Evolutionary conservation across 2,329 filamentous ascomycete genomes (phyloP), one percentile per base, ranked within the genome.

Genomic region (Aspergillus ruber): DNA sequence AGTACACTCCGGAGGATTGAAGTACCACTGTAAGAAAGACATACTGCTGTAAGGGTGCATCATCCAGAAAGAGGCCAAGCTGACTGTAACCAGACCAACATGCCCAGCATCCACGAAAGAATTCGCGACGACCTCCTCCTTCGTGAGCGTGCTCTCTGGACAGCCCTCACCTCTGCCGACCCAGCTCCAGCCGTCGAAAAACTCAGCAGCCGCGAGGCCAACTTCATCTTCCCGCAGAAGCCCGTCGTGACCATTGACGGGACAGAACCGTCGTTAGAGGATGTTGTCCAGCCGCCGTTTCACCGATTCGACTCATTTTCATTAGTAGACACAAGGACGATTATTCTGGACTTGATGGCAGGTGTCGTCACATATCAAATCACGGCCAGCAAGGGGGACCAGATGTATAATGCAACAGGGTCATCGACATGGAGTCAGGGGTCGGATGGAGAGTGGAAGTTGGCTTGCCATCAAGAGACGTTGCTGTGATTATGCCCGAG

Each of bases 131-230:
- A 68, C 42, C 56, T 69, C 43, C 52, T 64, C 43, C 51, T 56
- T 48, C 64, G 65, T 46, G 65, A 68, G 48, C 64, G 60, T n/a
- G 58, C 59, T 0, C 59, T 69, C 6, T 69, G 66, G 66, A 67
- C 64, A 5, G 63, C 66, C 1, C 52, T 69, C 13, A 69, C 66
- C 7, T 68, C 63, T 0, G 66, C 65, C 12, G 61, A 67, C 41
- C 66, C 66, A 0, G 64, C 54, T 5, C 60, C 64, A 2, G 64
- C 64, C 6, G 55, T 69, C 27, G 56, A 62, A 42, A 64, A 63
- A 44, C 55, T 69, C 15, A 62, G 57, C 49, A 59, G 61, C 45
- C 49, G 55, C 0, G 57, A 65, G 38, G 65, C 59, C 45, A 63
- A 62, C 51, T 40, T 67, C 8, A 50, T 69, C 15, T 68, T 68